Percentiles rank a stretch among this genome's conserved stretches.
Evolutionary conservation across 2,329 filamentous ascomycete genomes (phyloP).

Genomic region (Fusarium ambrosium): DNA sequence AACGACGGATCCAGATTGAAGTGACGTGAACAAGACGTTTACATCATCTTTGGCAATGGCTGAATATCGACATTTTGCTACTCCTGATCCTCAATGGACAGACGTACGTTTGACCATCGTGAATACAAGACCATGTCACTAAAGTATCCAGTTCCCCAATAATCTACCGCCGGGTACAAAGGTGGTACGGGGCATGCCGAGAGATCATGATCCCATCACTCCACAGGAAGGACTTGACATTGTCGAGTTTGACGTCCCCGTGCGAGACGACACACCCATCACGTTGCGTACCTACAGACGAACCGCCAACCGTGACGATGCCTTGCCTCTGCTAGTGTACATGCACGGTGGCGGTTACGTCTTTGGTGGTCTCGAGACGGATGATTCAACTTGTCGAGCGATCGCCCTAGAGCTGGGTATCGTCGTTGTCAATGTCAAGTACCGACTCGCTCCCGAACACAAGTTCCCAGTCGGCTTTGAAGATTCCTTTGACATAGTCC

Average conservation of each 20-base stretch:
- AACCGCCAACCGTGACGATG: slow-evolving; percentile 3
- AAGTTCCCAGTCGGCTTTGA: slow-evolving; percentile 61
- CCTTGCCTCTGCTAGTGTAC: slow-evolving; percentile 42
- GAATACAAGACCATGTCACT: not conserved
- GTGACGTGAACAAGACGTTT: not conserved
- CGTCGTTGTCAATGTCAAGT: slow-evolving; percentile 62
- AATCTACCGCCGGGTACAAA: slow-evolving; percentile 38
- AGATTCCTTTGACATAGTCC: slow-evolving; percentile 59
- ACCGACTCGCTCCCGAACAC: slow-evolving; percentile 65
- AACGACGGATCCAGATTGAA: not conserved
- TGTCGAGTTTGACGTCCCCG: slow-evolving; percentile 38
- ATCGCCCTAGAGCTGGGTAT: slow-evolving; percentile 43
- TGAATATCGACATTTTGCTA: slow-evolving; percentile 26
- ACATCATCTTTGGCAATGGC: slow-evolving; percentile 16
- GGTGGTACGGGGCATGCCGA: slow-evolving; percentile 27
- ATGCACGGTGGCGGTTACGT: slow-evolving; percentile 48
- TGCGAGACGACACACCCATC: slow-evolving; percentile 36
- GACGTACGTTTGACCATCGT: slow-evolving; percentile 7
- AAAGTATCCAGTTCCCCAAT: slow-evolving; percentile 42
- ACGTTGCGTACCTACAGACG: slow-evolving; percentile 40
- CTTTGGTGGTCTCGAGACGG: slow-evolving; percentile 45
- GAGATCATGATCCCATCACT: slow-evolving; percentile 38
- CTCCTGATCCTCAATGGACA: slow-evolving; percentile 22
- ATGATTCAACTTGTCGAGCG: slow-evolving; percentile 44
- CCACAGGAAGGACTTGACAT: slow-evolving; percentile 41